These are phyloP conservation scores for Berberis thunbergii DNA, from an alignment of 164 flowering plant genomes.

Conservation along the genomic window DNA sequence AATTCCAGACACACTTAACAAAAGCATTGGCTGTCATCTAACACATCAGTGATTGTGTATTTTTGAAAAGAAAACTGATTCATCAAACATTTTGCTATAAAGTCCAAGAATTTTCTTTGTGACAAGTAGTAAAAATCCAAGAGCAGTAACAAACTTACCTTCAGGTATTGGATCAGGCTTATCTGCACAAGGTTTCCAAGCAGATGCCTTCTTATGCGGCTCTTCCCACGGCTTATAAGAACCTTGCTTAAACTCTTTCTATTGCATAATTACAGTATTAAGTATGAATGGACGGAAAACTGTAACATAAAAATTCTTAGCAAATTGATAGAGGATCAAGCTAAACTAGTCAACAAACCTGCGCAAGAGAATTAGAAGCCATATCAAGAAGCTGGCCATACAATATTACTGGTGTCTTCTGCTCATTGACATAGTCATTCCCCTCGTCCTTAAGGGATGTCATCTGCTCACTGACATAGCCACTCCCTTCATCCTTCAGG, in stretches of 20 bases:
- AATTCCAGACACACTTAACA: background rate
- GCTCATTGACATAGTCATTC: constrained; percentile 5
- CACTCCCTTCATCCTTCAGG: constrained; percentile 21
- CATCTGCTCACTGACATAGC: background rate
- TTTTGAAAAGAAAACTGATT: too few species aligned
- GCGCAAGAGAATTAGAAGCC: constrained; percentile 58
- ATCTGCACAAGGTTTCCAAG: constrained; percentile 84
- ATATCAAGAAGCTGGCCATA: constrained; percentile 53
- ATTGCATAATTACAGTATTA: constrained; percentile 10
- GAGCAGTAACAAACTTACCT: constrained; percentile 20
- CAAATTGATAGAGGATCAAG: background rate
- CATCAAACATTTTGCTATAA: too few species aligned
- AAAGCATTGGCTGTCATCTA: too few species aligned
- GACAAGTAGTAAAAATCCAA: background rate
- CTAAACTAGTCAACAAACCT: constrained; percentile 25
- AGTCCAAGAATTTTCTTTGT: too few species aligned
- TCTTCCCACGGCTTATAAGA: constrained; percentile 52
- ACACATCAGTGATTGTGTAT: too few species aligned
- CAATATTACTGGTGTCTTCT: constrained; percentile 37
- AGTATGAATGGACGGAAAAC: background rate
- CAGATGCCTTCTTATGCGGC: constrained; percentile 40
- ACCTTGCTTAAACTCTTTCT: constrained; percentile 48
- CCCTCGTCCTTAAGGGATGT: background rate
- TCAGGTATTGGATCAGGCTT: constrained; percentile 14
- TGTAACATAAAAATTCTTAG: background rate